Evolutionary conservation across 805 yeast species (phyloP).

Genomic region (Yarrowia divulgata): DNA sequence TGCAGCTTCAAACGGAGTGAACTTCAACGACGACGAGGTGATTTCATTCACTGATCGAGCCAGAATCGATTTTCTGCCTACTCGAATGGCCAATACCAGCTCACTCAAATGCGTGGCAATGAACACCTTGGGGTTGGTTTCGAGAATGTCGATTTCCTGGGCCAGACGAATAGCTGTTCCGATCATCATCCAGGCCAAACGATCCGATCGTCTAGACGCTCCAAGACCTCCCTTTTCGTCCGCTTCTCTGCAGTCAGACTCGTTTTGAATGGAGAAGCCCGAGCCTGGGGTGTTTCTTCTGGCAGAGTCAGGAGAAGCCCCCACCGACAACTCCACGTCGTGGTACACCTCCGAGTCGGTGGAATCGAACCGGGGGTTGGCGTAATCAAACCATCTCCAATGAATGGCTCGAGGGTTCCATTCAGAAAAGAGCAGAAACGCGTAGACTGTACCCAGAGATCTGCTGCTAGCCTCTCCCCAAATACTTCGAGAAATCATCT

Average conservation of each 20-base stretch:
- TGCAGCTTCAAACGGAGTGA: constrained; percentile 72
- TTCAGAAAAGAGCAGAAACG: constrained; percentile 84
- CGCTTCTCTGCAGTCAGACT: constrained; percentile 45
- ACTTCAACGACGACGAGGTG: constrained; percentile 56
- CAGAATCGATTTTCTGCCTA: constrained; percentile 80
- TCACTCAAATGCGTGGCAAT: constrained; percentile 87
- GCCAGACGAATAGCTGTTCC: constrained; percentile 88
- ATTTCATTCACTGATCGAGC: constrained; percentile 68
- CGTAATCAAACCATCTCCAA: constrained; percentile 86
- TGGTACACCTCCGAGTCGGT: constrained; percentile 41
- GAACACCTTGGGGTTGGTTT: constrained; percentile 73
- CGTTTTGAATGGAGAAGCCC: neutral
- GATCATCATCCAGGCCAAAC: constrained; percentile 93
- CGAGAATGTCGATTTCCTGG: constrained; percentile 83
- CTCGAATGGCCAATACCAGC: constrained; percentile 78
- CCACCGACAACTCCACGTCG: constrained; percentile 28
- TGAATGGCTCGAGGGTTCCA: constrained; percentile 97
- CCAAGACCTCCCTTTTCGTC: constrained; percentile 73
- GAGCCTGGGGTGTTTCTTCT: constrained; percentile 12
- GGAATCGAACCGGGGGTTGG: constrained; percentile 43
- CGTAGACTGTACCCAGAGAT: constrained; percentile 83
- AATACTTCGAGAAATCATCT: constrained; percentile 80
- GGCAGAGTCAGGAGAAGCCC: constrained; percentile 33
- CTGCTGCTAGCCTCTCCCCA: constrained; percentile 95
- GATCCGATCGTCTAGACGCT: constrained; percentile 83